Evolutionary conservation across 768 basidiomycete genomes (phyloP).

Genomic region (Lentinus tigrinus): DNA sequence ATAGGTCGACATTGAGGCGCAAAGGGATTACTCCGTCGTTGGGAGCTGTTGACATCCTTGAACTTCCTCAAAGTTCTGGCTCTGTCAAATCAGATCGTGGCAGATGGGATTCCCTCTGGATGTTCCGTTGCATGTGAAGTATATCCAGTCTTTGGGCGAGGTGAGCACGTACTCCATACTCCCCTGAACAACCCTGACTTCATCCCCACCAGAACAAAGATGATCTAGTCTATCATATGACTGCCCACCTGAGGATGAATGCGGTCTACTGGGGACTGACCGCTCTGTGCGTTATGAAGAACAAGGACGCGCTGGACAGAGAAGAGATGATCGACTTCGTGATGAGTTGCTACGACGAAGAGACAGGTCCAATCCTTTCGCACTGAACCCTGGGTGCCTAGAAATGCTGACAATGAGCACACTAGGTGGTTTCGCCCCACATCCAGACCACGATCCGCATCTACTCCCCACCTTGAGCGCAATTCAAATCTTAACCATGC

Average conservation of each 20-base stretch:
- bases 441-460: constrained; percentile 92
- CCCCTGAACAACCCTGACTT: neutral
- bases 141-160: constrained; percentile 52
- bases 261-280: constrained; percentile 97
- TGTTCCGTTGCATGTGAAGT: constrained; percentile 40
- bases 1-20: too few species aligned
- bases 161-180: constrained; percentile 25
- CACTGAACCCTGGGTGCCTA: neutral
- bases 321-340: constrained; percentile 89
- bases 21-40: too few species aligned
- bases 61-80: too few species aligned
- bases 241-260: constrained; percentile 91
- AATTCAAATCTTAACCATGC: constrained; percentile 87
- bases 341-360: constrained; percentile 93
- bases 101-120: constrained; percentile 10
- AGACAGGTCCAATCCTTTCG: constrained; percentile 56
- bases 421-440: constrained; percentile 87
- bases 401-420: neutral
- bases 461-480: constrained; percentile 85
- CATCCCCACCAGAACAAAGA: constrained; percentile 59
- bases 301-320: constrained; percentile 72
- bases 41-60: too few species aligned
- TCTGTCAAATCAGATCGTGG: neutral
- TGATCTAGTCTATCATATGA: constrained; percentile 86
- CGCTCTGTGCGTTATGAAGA: constrained; percentile 79